Evolutionary conservation across 768 basidiomycete genomes (phyloP).

Genomic region (Mrakia blollopis): DNA sequence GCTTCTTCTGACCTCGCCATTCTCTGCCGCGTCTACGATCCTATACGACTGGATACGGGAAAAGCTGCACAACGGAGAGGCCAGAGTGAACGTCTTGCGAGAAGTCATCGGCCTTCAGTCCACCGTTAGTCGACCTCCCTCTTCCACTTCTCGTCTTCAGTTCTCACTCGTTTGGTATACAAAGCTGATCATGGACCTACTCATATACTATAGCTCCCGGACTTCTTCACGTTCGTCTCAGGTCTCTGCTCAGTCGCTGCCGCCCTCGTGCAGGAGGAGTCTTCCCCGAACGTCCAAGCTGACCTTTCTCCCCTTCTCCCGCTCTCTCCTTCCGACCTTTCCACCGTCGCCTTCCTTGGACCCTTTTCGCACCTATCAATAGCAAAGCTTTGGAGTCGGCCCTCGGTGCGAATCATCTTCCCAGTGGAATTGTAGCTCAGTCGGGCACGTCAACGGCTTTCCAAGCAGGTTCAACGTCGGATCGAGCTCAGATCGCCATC

Average conservation of each 20-base stretch:
- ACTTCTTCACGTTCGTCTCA: constrained; percentile 9
- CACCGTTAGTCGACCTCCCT: background rate
- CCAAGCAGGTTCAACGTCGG: background rate
- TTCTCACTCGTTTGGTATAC: background rate
- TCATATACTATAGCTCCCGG: background rate
- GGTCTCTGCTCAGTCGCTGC: too few species aligned
- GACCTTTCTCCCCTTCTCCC: background rate
- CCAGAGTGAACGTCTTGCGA: background rate
- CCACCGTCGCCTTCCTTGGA: background rate
- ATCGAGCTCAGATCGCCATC: constrained; percentile 1
- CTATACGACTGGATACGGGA: constrained; percentile 5
- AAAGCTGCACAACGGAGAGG: background rate
- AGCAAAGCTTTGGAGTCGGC: background rate
- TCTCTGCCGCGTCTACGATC: background rate
- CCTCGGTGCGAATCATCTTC: background rate
- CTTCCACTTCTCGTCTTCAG: background rate
- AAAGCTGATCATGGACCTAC: background rate
- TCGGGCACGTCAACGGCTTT: background rate
- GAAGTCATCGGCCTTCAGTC: background rate
- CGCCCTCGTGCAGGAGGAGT: background rate
- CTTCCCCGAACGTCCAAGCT: background rate
- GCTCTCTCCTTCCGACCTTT: background rate
- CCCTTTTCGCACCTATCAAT: background rate
- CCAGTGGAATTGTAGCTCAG: background rate
- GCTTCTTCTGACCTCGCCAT: background rate